phyloP scores from a whole-genome alignment of 1,284 basidiomycete species.

The Heterobasidion annosum region DNA sequence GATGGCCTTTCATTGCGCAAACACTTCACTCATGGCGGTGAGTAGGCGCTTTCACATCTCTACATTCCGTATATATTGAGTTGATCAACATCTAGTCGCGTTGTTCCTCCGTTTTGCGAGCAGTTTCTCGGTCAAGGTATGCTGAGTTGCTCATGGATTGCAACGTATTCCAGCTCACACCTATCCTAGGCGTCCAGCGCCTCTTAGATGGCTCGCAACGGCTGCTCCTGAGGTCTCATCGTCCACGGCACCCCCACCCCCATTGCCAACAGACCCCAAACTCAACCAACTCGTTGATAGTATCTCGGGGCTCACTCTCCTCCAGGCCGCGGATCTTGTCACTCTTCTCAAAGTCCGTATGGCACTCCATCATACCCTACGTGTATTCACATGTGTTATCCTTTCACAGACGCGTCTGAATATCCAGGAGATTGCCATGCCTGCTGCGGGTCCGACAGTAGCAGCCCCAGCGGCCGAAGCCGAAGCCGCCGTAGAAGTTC shows the following conservation, averaged over 20 bases:
- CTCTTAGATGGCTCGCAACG: conserved; percentile 23
- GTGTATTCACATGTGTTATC: neutral
- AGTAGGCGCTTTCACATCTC: neutral
- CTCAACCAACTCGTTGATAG: conserved; percentile 87
- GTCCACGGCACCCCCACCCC: conserved; percentile 31
- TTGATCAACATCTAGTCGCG: neutral
- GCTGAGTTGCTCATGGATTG: neutral
- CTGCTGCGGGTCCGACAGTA: conserved; percentile 63
- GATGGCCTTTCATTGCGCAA: neutral
- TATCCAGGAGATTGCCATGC: conserved; percentile 97
- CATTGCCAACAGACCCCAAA: conserved; percentile 49
- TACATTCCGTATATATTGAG: neutral
- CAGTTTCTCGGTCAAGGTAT: neutral
- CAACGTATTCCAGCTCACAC: neutral
- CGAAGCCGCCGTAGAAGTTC: conserved; percentile 60
- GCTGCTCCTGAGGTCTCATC: conserved; percentile 36
- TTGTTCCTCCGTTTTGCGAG: neutral
- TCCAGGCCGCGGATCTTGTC: conserved; percentile 98
- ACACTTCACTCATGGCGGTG: neutral
- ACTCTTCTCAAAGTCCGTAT: conserved; percentile 75
- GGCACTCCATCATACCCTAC: neutral
- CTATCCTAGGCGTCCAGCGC: neutral
- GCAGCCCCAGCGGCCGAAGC: conserved; percentile 46
- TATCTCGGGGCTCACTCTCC: conserved; percentile 83
- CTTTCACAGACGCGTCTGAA: conserved; percentile 77